A percentile compares a stretch with the other conserved stretches of the same genome.
Conservation (phyloP, 352 stramenopile species). For the Phytophthora multivora region DNA sequence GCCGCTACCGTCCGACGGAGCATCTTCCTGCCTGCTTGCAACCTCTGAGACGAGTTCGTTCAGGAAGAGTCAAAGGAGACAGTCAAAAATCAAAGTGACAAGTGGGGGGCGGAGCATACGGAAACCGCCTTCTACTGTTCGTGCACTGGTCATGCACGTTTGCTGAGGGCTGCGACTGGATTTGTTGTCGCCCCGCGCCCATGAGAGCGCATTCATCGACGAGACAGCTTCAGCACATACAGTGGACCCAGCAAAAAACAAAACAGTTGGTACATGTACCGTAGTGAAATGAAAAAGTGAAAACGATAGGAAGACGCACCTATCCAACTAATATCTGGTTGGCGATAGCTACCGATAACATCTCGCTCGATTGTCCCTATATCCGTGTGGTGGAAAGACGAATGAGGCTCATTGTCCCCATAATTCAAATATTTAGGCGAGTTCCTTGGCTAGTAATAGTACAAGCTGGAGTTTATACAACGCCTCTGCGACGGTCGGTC, state of each 20-base stretch:
- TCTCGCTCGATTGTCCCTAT: too few relatives aligned
- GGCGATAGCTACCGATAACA: too few relatives aligned
- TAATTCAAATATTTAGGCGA: neutral
- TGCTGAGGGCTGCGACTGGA: conserved; percentile 3
- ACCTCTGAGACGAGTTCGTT: conserved; percentile 1
- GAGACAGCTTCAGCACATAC: conserved; percentile 4
- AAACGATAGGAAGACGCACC: too few relatives aligned
- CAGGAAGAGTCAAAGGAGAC: neutral
- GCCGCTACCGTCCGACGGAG: neutral
- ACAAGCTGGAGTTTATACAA: conserved; percentile 18
- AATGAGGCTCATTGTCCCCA: too few relatives aligned
- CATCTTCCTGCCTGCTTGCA: conserved; percentile 2
- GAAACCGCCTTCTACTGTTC: conserved; percentile 5
- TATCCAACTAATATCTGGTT: too few relatives aligned
- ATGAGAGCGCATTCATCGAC: neutral
- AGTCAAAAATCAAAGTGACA: neutral
- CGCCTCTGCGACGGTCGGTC: conserved; percentile 10
- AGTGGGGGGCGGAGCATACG: conserved; percentile 3
- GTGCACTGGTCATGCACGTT: conserved; percentile 20
- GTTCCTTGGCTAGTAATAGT: conserved; percentile 3
- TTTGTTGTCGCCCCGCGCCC: conserved; percentile 5
- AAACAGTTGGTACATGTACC: too few relatives aligned
- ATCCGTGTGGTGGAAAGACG: too few relatives aligned
- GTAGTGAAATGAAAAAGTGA: too few relatives aligned
- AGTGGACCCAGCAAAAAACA: too few relatives aligned